phyloP scores from a whole-genome alignment of 1,284 basidiomycete genomes.

The Farysia itapuensis region DNA sequence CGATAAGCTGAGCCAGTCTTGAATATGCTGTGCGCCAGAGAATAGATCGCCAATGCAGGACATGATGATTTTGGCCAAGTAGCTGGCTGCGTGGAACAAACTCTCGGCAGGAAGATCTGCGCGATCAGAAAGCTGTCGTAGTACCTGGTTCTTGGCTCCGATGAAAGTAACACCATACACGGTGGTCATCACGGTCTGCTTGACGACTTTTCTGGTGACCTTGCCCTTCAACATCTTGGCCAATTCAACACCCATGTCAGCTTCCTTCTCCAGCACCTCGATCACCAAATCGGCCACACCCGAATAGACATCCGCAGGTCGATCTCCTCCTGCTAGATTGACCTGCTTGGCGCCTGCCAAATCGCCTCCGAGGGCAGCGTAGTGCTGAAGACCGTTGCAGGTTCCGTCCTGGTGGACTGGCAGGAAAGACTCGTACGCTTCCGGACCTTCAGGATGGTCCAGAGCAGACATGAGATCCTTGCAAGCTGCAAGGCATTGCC shows the following conservation, averaged over 20 bases:
- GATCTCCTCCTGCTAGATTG: conserved; percentile 81
- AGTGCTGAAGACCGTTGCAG: conserved; percentile 98
- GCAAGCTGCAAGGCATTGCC: conserved; percentile 93
- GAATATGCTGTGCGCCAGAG: conserved; percentile 84
- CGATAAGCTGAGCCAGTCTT: conserved; percentile 82
- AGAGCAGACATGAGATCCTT: conserved; percentile 77
- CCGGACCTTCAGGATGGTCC: conserved; percentile 70
- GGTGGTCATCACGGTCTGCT: conserved; percentile 99
- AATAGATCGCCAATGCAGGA: conserved; percentile 83
- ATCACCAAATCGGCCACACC: conserved; percentile 72
- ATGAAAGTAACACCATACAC: conserved; percentile 97
- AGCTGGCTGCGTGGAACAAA: conserved; percentile 75
- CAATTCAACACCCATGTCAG: conserved; percentile 64
- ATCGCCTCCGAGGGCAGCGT: conserved; percentile 95
- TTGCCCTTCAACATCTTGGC: conserved; percentile 76
- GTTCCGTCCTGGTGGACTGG: conserved; percentile 98
- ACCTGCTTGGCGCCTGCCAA: conserved; percentile 85
- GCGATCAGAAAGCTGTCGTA: conserved; percentile 79
- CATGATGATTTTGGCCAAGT: conserved; percentile 65
- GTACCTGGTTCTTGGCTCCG: conserved; percentile 92
- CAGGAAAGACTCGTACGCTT: conserved; percentile 71
- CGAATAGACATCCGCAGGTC: conserved; percentile 93
- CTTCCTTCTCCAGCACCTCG: conserved; percentile 64
- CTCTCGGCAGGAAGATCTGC: conserved; percentile 74
- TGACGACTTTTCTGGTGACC: conserved; percentile 90